Percentiles rank a stretch among this genome's conserved stretches.
These are phyloP conservation scores for Penicillium sp. DNA, from an alignment of 2,329 filamentous ascomycete genomes.

Conservation along the genomic window DNA sequence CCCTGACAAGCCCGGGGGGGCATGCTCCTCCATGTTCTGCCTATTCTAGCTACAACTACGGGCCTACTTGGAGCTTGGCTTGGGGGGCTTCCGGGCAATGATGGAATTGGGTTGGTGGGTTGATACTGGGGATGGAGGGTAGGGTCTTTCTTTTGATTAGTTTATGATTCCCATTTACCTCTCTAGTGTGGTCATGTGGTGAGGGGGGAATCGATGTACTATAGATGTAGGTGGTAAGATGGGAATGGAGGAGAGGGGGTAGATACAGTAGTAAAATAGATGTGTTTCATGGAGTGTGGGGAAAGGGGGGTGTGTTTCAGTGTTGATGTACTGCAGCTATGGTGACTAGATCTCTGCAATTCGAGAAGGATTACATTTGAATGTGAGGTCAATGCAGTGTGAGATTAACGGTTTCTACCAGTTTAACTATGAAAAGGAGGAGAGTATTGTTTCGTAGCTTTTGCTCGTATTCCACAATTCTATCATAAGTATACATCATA, in stretches of 20 bases:
- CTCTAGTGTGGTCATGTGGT: not conserved
- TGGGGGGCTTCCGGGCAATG: not conserved
- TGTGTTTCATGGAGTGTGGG: not conserved
- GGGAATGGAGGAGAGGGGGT: not conserved
- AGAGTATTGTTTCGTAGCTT: not conserved
- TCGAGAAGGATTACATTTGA: not conserved
- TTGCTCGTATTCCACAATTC: not conserved
- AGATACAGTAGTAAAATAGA: not conserved
- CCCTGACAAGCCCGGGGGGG: not conserved
- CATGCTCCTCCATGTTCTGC: not conserved
- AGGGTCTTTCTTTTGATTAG: not conserved
- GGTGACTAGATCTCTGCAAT: not conserved
- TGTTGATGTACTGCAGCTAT: not conserved
- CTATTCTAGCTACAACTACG: not conserved
- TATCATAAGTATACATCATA: slow-evolving; percentile 7
- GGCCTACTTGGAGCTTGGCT: not conserved
- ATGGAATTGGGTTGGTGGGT: not conserved
- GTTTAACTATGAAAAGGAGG: not conserved
- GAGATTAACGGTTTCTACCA: not conserved
- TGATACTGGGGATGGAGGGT: not conserved
- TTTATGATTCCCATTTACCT: too few relatives aligned
- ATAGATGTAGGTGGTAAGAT: not conserved
- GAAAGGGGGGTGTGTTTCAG: not conserved
- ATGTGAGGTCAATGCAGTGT: too few relatives aligned
- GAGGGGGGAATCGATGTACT: not conserved